A percentile compares a stretch with the other conserved stretches of the same genome.
Evolutionary conservation across 2,329 filamentous ascomycete species (phyloP).

Genomic region (Daldinia eschscholtzii): DNA sequence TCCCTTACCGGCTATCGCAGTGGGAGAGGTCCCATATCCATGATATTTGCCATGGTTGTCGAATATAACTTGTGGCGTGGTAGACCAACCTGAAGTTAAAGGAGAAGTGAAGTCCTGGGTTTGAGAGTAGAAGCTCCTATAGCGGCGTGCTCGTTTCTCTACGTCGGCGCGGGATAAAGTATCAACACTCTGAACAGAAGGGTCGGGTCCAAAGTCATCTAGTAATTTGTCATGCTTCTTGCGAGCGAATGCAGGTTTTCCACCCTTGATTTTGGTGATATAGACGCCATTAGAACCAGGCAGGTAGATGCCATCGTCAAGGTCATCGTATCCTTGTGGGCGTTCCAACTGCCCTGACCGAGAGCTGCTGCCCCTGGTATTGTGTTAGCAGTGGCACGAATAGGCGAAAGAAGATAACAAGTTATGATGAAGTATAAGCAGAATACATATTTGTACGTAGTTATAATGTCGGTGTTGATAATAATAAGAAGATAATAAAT

Average conservation of each 20-base stretch:
- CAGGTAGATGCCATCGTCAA: slow-evolving; percentile 37
- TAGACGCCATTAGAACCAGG: slow-evolving; percentile 41
- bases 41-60: background rate
- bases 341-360: background rate
- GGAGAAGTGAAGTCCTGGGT: slow-evolving; percentile 35
- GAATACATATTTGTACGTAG: background rate
- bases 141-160: slow-evolving; percentile 38
- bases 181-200: slow-evolving; percentile 47
- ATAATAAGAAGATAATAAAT: background rate
- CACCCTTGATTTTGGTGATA: slow-evolving; percentile 46
- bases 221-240: slow-evolving; percentile 45
- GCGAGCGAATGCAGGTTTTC: slow-evolving; percentile 47
- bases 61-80: slow-evolving; percentile 7
- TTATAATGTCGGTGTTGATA: background rate
- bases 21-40: background rate
- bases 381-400: slow-evolving; percentile 15
- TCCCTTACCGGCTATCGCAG: background rate
- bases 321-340: slow-evolving; percentile 1
- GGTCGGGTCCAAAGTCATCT: slow-evolving; percentile 47
- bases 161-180: slow-evolving; percentile 46
- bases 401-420: background rate
- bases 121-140: slow-evolving; percentile 35
- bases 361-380: slow-evolving; percentile 37
- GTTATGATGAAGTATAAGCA: background rate
- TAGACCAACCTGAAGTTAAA: slow-evolving; percentile 16